Base-by-base conservation (phyloP, 371 early-diverging fungal species). In the Mortierella sp. region DNA sequence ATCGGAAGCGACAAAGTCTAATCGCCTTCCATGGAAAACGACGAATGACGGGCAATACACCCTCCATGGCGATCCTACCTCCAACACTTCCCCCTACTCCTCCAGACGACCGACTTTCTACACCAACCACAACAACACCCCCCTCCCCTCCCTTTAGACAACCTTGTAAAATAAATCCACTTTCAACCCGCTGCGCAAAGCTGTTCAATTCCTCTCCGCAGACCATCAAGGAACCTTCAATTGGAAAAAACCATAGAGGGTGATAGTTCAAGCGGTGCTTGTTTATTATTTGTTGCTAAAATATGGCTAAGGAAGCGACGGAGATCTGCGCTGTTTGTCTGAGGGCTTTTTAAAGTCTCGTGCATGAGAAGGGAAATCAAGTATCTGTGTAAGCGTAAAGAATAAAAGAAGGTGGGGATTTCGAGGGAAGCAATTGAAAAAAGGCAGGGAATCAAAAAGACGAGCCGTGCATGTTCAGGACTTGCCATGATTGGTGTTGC, bases 111-210 rank as follows among this genome's bases (percentile, higher is more conserved):
- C 52, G 24, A 53, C 58, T 31, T 50, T 7, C 31, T 31, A 34
- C 58, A 34, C 58, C 34, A 24, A 50, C 50, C 19, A 50, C 50
- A 50, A 50, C 48, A 37, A 45, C 45, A 8, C 45, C 58, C 9
- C n/a, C 26, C 40, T 13, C 10, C 55, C 63, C 31, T 52, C 65
- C 37, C 31, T 24, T 29, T 63, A 44, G 65, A 72, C 72, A 72
- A 61, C 34, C 67, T 58, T 58, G 58, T 58, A 58, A 58, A 58
- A 58, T 58, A 58, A 58, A 58, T 29, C 58, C 8, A 6, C 31
- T 29, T 11, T 16, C 26, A 58, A 47, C 47, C 34, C 22, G 19
- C 58, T 58, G 58, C 58, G 58, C 58, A 50, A 22, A 50, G 24
- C 50, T 22, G 55, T 55, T 55, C 31, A 29, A 55, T 7, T 16